Percentiles rank a stretch among this genome's conserved stretches.
These are phyloP conservation scores for Cubamyces sp. DNA, from an alignment of 768 basidiomycete genomes.

Conservation along the genomic window DNA sequence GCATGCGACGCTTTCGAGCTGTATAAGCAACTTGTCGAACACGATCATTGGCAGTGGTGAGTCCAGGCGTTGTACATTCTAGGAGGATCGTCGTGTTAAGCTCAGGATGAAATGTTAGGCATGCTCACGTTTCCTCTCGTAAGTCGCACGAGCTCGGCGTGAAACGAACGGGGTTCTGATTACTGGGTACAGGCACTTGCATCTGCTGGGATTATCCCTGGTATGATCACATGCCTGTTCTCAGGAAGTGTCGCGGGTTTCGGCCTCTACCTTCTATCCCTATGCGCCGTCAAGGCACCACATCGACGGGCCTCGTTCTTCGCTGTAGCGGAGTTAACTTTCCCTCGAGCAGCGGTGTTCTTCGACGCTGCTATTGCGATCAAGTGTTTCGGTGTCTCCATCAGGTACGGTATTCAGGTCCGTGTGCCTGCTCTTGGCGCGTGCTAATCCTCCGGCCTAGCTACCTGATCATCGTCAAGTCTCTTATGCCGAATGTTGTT, in stretches of 20 bases:
- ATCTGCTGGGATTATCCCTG: conserved; percentile 87
- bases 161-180: background rate
- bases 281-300: conserved; percentile 77
- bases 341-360: conserved; percentile 83
- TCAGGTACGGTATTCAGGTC: conserved; percentile 58
- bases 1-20: conserved; percentile 68
- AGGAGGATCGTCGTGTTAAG: background rate
- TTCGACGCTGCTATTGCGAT: conserved; percentile 94
- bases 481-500: conserved; percentile 90
- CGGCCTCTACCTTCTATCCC: conserved; percentile 86
- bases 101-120: conserved; percentile 46
- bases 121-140: conserved; percentile 91
- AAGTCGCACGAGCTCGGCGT: conserved; percentile 29
- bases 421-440: background rate
- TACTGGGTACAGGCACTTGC: conserved; percentile 72
- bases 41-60: conserved; percentile 91
- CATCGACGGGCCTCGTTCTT: conserved; percentile 84
- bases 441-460: conserved; percentile 40
- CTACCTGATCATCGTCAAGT: conserved; percentile 91
- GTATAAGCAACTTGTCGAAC: conserved; percentile 81
- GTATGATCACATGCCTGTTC: conserved; percentile 83
- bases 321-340: conserved; percentile 81
- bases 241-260: conserved; percentile 79
- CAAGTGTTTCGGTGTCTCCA: conserved; percentile 96
- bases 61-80: conserved; percentile 31